Evolutionary conservation across 179 eudicot genomes (phyloP), one percentile per base, ranked within the genome.

Genomic region (Amaranthus tricolor): DNA sequence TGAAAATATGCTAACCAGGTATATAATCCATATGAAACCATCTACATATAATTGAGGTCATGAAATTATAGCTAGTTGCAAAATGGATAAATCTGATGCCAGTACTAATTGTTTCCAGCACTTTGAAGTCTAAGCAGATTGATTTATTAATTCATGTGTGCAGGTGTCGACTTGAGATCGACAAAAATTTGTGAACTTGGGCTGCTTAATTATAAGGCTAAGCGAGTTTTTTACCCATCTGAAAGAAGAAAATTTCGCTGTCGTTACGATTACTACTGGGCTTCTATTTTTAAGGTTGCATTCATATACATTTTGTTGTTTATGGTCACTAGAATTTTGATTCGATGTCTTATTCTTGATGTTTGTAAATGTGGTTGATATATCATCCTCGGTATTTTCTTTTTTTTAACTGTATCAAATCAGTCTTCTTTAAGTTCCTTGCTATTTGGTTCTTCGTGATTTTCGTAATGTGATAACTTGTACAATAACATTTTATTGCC

Each of bases 181-280:
- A 88, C 96, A 19, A 90, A 89, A 83, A 89, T 95, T 68, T 95
- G 99, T 85, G 97, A 95, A 85, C 91, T 95, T 74, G 96, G 99
- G 50, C 81, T 95, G 69, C 79, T 95, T 44, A 93, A 93, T 80
- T 95, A 90, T 79, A 95, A 91, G 83, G 97, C 97, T 49, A 95
- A 95, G 86, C 86, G 83, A 73, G 99, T 93, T 43, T 86, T 95
- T 79, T 87, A 93, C 71, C 97, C 97, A 40, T 84, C 84, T 72
- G 95, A 90, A 76, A 84, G 84, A 57, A 92, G 82, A 78, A 95
- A 87, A 74, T 95, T 90, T 72, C 94, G 99, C 68, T 95, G 99
- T 77, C 97, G 84, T 67, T 83, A 90, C 85, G 99, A 95, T 89
- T 95, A 93, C 86, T 95, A 95, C 70, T 95, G 99, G 99, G 97